Conservation (phyloP, 1,284 basidiomycete species). For the Acaromyces ingoldii region DNA sequence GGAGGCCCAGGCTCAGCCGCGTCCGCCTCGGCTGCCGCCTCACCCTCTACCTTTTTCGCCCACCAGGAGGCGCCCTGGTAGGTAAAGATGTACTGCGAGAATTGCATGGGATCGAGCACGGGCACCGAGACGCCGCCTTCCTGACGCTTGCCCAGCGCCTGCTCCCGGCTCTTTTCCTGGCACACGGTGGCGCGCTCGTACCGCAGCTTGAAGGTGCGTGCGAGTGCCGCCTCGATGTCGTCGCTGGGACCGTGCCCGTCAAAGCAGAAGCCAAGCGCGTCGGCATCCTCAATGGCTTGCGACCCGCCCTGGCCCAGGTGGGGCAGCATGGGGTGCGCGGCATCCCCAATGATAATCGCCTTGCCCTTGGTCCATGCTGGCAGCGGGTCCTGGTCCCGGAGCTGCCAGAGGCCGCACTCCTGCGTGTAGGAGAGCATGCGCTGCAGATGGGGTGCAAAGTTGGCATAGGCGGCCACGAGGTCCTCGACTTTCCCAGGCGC, state of each 20-base stretch:
- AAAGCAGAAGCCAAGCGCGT: conserved; percentile 15
- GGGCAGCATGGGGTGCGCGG: conserved; percentile 39
- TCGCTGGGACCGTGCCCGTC: background rate
- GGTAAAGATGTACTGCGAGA: background rate
- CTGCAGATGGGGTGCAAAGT: conserved; percentile 31
- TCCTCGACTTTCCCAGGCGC: conserved; percentile 24
- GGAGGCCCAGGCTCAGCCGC: no score
- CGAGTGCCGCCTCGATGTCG: background rate
- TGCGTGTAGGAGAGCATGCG: conserved; percentile 59
- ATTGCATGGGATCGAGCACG: background rate
- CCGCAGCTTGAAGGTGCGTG: background rate
- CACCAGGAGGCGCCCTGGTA: background rate
- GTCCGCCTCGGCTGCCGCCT: no score
- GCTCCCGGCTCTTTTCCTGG: background rate
- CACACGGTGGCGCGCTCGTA: conserved; percentile 1
- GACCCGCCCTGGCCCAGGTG: conserved; percentile 19
- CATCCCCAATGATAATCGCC: conserved; percentile 48
- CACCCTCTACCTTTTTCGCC: background rate
- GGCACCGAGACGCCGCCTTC: background rate
- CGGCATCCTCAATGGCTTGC: conserved; percentile 21
- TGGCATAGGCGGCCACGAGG: conserved; percentile 32
- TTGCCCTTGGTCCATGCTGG: conserved; percentile 35
- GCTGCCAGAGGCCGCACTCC: conserved; percentile 43
- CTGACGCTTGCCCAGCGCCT: background rate
- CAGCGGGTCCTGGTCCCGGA: conserved; percentile 45